Evolutionary conservation across 2,329 filamentous ascomycete species (phyloP).

Genomic region (Nothopassalora personata): DNA sequence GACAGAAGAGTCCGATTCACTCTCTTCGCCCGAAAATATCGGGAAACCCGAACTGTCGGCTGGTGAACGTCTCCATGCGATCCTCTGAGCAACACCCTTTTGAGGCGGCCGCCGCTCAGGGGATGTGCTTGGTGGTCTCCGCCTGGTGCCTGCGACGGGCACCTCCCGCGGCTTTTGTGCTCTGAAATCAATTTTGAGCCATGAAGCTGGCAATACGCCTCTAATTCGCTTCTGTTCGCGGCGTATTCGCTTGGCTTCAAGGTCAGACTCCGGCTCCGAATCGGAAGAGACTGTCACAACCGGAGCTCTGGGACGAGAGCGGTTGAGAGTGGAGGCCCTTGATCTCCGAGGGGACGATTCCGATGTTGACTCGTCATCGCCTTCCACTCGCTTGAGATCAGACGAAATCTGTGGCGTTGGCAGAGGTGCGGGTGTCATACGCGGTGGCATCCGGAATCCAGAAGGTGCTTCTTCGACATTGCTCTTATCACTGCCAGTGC

Average conservation of each 20-base stretch:
- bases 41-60: neutral
- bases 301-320: neutral
- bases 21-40: slow-evolving; percentile 29
- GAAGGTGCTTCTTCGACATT: slow-evolving; percentile 4
- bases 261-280: slow-evolving; percentile 24
- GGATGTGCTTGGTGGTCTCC: slow-evolving; percentile 12
- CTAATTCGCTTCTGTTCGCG: slow-evolving; percentile 40
- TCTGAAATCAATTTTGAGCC: slow-evolving; percentile 44
- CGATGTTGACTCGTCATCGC: slow-evolving; percentile 8
- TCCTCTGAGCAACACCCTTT: slow-evolving; percentile 26
- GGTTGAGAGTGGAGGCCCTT: neutral
- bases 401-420: slow-evolving; percentile 30
- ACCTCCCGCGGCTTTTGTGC: slow-evolving; percentile 16
- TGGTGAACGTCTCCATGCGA: neutral
- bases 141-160: neutral
- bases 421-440: slow-evolving; percentile 22
- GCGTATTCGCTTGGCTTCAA: slow-evolving; percentile 25
- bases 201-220: slow-evolving; percentile 47
- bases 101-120: slow-evolving; percentile 15
- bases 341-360: slow-evolving; percentile 7
- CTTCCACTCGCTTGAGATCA: slow-evolving; percentile 10
- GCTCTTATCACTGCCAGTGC: slow-evolving; percentile 19
- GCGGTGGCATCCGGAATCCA: slow-evolving; percentile 22
- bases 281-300: slow-evolving; percentile 2
- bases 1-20: slow-evolving; percentile 14